Percentiles rank a stretch among this genome's conserved stretches.
Evolutionary conservation across 108 stramenopile genomes (phyloP).

Genomic region (Stephanodiscus triporus): DNA sequence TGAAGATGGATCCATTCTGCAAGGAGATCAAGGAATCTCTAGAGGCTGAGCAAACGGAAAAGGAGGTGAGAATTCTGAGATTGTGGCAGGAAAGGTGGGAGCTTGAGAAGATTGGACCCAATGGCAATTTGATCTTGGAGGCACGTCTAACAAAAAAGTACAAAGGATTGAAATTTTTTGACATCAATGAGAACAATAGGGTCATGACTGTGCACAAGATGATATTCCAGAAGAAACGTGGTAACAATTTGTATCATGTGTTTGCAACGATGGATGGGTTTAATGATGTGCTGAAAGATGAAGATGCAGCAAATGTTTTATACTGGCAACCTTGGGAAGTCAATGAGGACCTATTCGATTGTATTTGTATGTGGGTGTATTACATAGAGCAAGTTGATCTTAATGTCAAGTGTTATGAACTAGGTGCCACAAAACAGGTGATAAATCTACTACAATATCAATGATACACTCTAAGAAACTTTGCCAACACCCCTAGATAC

Average conservation of each 20-base stretch:
- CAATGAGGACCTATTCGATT: no score
- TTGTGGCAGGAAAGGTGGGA: not conserved
- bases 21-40: not conserved
- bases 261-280: not conserved
- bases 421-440: no score
- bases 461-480: no score
- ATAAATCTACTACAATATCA: no score
- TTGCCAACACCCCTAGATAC: no score
- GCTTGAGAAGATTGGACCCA: not conserved
- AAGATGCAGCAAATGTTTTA: not conserved
- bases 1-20: conserved; percentile 11
- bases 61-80: not conserved
- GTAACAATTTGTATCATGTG: not conserved
- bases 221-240: not conserved
- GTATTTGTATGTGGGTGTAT: no score
- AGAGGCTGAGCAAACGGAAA: not conserved
- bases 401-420: no score
- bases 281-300: not conserved
- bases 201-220: not conserved
- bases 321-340: no score
- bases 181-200: not conserved
- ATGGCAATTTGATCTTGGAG: not conserved
- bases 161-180: not conserved
- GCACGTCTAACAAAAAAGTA: not conserved
- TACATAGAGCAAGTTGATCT: no score